Conservation (phyloP, 2,329 filamentous ascomycete genomes). For the Drechslerella dactyloides region DNA sequence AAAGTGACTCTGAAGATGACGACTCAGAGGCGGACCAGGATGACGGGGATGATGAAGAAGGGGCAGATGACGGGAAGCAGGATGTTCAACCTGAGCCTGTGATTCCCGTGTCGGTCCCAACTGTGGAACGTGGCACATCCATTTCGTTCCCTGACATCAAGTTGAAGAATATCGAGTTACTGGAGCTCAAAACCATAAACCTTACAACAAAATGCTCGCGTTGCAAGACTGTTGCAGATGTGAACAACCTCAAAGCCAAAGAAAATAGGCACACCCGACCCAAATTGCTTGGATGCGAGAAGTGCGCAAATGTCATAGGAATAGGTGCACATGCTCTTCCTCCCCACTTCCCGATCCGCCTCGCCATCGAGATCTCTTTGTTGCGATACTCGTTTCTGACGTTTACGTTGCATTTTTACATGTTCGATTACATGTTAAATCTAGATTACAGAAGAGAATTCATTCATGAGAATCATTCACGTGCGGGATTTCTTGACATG, state of each 20-base stretch:
- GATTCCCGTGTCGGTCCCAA: constrained; percentile 57
- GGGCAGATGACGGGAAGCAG: constrained; percentile 12
- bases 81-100: constrained; percentile 50
- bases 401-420: constrained; percentile 13
- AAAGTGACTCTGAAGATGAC: constrained; percentile 56
- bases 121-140: constrained; percentile 72
- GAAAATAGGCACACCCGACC: constrained; percentile 58
- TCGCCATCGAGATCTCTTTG: neutral
- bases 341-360: too few relatives aligned
- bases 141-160: constrained; percentile 80
- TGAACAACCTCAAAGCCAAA: constrained; percentile 67
- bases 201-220: constrained; percentile 78
- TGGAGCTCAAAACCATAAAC: constrained; percentile 71
- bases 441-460: constrained; percentile 70
- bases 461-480: constrained; percentile 74
- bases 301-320: constrained; percentile 63
- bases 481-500: constrained; percentile 77
- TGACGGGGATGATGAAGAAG: neutral
- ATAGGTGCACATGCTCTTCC: constrained; percentile 57
- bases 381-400: constrained; percentile 13
- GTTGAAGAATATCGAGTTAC: constrained; percentile 75
- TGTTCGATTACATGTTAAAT: constrained; percentile 31
- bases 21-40: constrained; percentile 53
- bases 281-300: constrained; percentile 63
- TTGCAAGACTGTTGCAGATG: constrained; percentile 75